Evolutionary conservation across 768 basidiomycete genomes (phyloP), one percentile per base, ranked within the genome.

Genomic region (Lyophyllum shimeji): DNA sequence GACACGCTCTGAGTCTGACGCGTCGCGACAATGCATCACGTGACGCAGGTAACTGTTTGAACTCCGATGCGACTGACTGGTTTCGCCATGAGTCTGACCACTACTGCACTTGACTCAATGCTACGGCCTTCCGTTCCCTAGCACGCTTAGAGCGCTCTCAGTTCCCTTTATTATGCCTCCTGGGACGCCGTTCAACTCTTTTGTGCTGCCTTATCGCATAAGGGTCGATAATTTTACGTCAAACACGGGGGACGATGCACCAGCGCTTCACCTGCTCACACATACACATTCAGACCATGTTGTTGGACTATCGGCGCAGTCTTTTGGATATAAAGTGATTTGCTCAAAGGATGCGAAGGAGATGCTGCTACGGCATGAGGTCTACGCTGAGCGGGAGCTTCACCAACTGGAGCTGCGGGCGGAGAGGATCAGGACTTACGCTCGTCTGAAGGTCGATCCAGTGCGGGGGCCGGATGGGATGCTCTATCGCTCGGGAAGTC

Each of bases 231-330:
- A 86, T 58, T 98, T 98, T 69, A 76, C 82, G 2, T 64, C 70
- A 43, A 65, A 70, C 8, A 62, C 69, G 33, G 69, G 71, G 18
- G 63, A 76, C 56, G 63, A 70, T 42, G 53, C 73, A 8, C 75
- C 79, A 4, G 70, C 79, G 4, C 76, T 94, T 11, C 83, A 92
- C 67, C 81, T 97, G n/a, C 81, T 97, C 52, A 85, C 89, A 0
- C 94, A 97, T 66, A 90, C 93, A 0, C 95, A 96, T 71, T 81
- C 93, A 0, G 95, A 96, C 70, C 95, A 97, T 65, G 79, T 93
- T 50, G 72, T 71, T 42, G 94, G 95, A 3, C 78, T 97, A 24
- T 79, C 85, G 18, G 82, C 89, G 21, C 83, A 85, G 55, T 86
- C 85, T 0, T 95, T 95, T 65, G 84, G 81, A 2, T 82, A 84